Evolutionary conservation across 306 rosid genomes (phyloP).

Genomic region (Vicia faba): DNA sequence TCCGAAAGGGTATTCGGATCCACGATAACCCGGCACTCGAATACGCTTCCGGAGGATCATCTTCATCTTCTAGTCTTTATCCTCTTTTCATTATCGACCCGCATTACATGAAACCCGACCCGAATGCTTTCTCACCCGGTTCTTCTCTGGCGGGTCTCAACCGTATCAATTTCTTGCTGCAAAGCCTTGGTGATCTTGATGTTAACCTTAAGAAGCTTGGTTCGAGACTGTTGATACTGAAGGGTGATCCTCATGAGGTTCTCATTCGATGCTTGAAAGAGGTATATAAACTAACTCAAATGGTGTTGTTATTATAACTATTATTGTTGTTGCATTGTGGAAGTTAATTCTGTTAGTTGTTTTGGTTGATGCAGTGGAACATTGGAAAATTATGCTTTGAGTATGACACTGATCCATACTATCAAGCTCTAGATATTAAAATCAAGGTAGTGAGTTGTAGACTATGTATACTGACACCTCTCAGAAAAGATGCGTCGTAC

Average conservation of each 20-base stretch:
- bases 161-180: constrained; percentile 70
- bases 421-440: constrained; percentile 68
- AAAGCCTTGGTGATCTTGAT: constrained; percentile 75
- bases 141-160: constrained; percentile 67
- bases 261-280: constrained; percentile 65
- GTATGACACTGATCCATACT: constrained; percentile 88
- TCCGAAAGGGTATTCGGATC: constrained; percentile 87
- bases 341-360: constrained; percentile 16
- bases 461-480: too few species aligned
- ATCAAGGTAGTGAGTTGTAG: constrained; percentile 56
- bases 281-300: constrained; percentile 39
- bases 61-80: constrained; percentile 42
- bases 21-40: constrained; percentile 93
- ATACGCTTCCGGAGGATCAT: constrained; percentile 44
- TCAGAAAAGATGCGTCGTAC: too few species aligned
- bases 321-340: not conserved
- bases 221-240: constrained; percentile 67
- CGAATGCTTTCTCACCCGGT: constrained; percentile 54
- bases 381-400: constrained; percentile 79
- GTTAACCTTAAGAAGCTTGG: constrained; percentile 69
- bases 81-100: constrained; percentile 86
- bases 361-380: constrained; percentile 66
- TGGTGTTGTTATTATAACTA: too few species aligned
- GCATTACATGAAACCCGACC: constrained; percentile 84
- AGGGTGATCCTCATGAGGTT: constrained; percentile 73